Base-by-base conservation (phyloP, 2,329 filamentous ascomycete genomes). In the Hypoxylon sp. region DNA sequence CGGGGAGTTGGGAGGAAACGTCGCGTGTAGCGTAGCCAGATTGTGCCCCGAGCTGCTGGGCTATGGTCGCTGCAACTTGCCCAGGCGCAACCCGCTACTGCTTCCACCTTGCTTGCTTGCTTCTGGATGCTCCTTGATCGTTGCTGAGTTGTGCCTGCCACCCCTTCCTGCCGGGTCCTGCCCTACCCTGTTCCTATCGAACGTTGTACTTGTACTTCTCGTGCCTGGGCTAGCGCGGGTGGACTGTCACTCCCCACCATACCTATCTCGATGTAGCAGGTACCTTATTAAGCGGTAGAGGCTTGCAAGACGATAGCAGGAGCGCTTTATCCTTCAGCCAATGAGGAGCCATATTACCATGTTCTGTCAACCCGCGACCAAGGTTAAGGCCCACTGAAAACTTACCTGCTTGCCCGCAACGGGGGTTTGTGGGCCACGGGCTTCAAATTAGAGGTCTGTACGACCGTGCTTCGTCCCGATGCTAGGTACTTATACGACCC, bases 21-120 rank as follows among this genome's bases (percentile, higher is more conserved):
- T 64, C 61, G 61, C 68, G 57, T 44, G 57, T 44, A 66, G 48
- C 61, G 51, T 33, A 66, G 42, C 58, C 61, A 68, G 51, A 66
- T 66, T 61, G 59, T 61, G 66, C 66, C 30, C 69, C 56, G 50
- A 64, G 63, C 66, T 71, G 57, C 66, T 69, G 62, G 58, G 68
- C 54, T 62, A 27, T 46, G 51, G 31, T 64, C 20, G 62, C 33
- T 54, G 59, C 50, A 37, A 49, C 42, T 27, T 27, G 25, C 25
- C 25, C 25, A 27, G 25, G 25, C 5, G 25, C 25, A 27, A 27
- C 25, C 25, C 33, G 37, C 49, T 55, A 17, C 25, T 46, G n/a
- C 11, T 50, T 55, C 25, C 25, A 27, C 25, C 33, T 62, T 33
- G 11, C 31, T 46, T 58, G 31, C 55, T 59, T 50, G 22, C 42